Evolutionary conservation across 371 early-diverging fungal genomes (phyloP).

Genomic region (Apophysomyces sp.): DNA sequence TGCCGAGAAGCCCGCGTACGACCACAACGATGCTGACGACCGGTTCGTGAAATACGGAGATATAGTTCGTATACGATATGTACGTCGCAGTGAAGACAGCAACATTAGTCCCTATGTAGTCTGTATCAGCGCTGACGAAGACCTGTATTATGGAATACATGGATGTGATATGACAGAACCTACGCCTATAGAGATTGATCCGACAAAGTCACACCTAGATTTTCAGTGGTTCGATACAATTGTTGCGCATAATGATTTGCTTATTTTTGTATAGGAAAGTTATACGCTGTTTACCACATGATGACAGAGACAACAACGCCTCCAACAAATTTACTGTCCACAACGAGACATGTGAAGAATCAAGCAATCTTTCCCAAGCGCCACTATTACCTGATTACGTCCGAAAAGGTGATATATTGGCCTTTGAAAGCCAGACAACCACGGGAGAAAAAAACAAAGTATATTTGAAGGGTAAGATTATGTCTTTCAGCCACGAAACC

Average conservation of each 20-base stretch:
- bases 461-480: not conserved
- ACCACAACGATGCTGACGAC: not conserved
- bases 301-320: not conserved
- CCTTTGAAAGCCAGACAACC: not conserved
- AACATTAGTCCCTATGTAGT: not conserved
- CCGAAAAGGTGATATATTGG: not conserved
- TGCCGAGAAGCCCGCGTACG: not conserved
- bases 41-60: not conserved
- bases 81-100: not conserved
- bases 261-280: not conserved
- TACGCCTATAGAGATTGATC: not conserved
- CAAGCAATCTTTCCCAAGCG: too few relatives aligned
- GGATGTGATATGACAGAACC: not conserved
- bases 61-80: not conserved
- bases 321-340: too few relatives aligned
- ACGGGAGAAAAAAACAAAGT: not conserved
- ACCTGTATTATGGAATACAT: not conserved
- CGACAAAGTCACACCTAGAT: not conserved
- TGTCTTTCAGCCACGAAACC: not conserved
- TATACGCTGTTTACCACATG: not conserved
- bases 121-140: not conserved
- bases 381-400: too few relatives aligned
- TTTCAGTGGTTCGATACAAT: not conserved
- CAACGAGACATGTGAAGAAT: too few relatives aligned
- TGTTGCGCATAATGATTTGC: not conserved